Evolutionary conservation across 345 rosid genomes (phyloP).

Genomic region (Hypericum perforatum): DNA sequence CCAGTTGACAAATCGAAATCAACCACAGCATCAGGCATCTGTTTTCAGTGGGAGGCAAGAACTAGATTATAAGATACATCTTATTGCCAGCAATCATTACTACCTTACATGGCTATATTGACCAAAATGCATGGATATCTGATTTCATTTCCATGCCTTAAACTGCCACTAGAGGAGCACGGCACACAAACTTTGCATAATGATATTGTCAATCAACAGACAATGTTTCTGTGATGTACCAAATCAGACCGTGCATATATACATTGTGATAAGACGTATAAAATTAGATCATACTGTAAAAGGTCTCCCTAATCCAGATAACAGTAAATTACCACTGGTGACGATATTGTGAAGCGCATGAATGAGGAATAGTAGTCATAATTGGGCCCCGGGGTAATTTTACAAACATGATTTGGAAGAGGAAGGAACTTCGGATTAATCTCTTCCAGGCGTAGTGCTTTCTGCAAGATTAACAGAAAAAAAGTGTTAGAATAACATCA

Average conservation of each 20-base stretch:
- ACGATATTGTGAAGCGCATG: slow-evolving; percentile 81
- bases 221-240: too few species aligned
- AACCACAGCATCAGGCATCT: slow-evolving; percentile 98
- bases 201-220: too few species aligned
- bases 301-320: too few species aligned
- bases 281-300: too few species aligned
- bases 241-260: too few species aligned
- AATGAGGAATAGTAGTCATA: slow-evolving; percentile 65
- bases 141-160: too few species aligned
- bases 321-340: slow-evolving; percentile 58
- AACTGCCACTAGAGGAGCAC: too few species aligned
- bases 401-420: slow-evolving; percentile 64
- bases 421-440: slow-evolving; percentile 65
- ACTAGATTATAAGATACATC: slow-evolving; percentile 5
- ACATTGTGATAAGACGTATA: too few species aligned
- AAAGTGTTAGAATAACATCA: slow-evolving; percentile 4
- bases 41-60: slow-evolving; percentile 10
- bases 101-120: too few species aligned
- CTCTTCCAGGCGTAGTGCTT: slow-evolving; percentile 46
- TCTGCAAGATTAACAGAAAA: slow-evolving; percentile 26
- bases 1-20: slow-evolving; percentile 77
- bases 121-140: too few species aligned
- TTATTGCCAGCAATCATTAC: neutral
- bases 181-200: too few species aligned
- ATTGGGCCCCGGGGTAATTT: slow-evolving; percentile 77